Conservation (phyloP, 2,329 filamentous ascomycete genomes). For the Trichoderma citrinoviride region DNA sequence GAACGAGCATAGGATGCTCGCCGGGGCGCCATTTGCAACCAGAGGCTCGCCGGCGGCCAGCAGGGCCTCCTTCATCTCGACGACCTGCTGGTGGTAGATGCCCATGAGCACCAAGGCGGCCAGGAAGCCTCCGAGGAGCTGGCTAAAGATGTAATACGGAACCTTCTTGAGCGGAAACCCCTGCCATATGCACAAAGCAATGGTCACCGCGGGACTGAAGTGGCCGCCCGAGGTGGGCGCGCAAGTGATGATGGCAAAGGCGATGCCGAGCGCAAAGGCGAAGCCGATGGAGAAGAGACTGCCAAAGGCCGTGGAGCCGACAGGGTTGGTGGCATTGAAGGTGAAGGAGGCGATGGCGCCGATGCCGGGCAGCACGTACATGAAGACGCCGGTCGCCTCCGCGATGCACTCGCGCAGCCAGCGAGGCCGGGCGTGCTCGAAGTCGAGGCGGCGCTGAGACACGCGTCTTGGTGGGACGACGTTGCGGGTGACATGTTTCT, state of each 20-base stretch:
- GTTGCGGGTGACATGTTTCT: slow-evolving; percentile 48
- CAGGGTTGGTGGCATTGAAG: slow-evolving; percentile 43
- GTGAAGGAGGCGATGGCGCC: slow-evolving; percentile 52
- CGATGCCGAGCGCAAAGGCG: slow-evolving; percentile 56
- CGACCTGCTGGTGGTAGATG: slow-evolving; percentile 52
- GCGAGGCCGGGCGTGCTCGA: slow-evolving; percentile 51
- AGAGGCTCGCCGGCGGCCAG: slow-evolving; percentile 35
- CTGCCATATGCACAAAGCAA: slow-evolving; percentile 50
- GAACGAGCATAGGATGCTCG: slow-evolving; percentile 55
- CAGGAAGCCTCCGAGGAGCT: slow-evolving; percentile 56
- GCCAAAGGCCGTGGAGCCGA: slow-evolving; percentile 37
- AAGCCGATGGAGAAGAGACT: slow-evolving; percentile 55
- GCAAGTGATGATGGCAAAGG: slow-evolving; percentile 58
- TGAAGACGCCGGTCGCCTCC: slow-evolving; percentile 57
- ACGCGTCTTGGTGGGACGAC: slow-evolving; percentile 50
- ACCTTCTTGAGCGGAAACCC: slow-evolving; percentile 59
- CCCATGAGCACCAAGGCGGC: slow-evolving; percentile 55
- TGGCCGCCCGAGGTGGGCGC: slow-evolving; percentile 54
- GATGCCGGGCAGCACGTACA: slow-evolving; percentile 54
- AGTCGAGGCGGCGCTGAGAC: slow-evolving; percentile 52
- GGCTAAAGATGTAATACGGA: slow-evolving; percentile 54
- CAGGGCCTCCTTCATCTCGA: slow-evolving; percentile 34
- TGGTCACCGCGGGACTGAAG: slow-evolving; percentile 52
- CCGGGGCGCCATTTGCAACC: slow-evolving; percentile 46
- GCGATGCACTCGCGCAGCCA: slow-evolving; percentile 55